Percentiles rank a stretch among this genome's conserved stretches.
Evolutionary conservation across 257 asterid species (phyloP).

Genomic region (Ophiorrhiza pumila): DNA sequence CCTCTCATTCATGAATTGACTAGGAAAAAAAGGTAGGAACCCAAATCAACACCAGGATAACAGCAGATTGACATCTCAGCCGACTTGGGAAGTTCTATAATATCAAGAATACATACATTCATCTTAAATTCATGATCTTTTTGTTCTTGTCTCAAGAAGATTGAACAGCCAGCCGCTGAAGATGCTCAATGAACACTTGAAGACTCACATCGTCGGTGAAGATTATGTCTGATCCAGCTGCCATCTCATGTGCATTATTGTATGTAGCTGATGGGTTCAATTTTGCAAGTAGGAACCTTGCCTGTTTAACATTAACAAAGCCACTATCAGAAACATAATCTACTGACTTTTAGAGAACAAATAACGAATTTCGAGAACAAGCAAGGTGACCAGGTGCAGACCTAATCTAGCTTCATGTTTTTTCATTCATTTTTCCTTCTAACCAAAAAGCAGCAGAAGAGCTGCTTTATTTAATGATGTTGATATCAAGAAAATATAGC

Average conservation of each 20-base stretch:
- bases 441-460: no score
- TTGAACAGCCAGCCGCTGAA: slow-evolving; percentile 92
- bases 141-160: slow-evolving; percentile 48
- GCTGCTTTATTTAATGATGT: no score
- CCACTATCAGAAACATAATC: not conserved
- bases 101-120: slow-evolving; percentile 1
- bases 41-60: slow-evolving; percentile 11
- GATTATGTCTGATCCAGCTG: slow-evolving; percentile 81
- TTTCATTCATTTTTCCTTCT: not conserved
- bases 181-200: slow-evolving; percentile 89
- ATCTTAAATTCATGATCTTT: not conserved
- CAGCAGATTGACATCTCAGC: slow-evolving; percentile 8
- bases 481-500: not conserved
- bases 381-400: not conserved
- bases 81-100: slow-evolving; percentile 9
- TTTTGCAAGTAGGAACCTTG: slow-evolving; percentile 91
- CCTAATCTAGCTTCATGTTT: not conserved
- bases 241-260: slow-evolving; percentile 77
- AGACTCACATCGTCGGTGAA: slow-evolving; percentile 96
- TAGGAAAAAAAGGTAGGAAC: slow-evolving; percentile 6
- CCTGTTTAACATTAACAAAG: slow-evolving; percentile 48
- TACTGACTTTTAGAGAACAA: not conserved
- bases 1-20: slow-evolving; percentile 19
- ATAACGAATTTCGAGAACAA: no score
- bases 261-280: slow-evolving; percentile 96